phyloP scores from a whole-genome alignment of 192 early-diverging fungal genomes.

The Backusella psychrophila region DNA sequence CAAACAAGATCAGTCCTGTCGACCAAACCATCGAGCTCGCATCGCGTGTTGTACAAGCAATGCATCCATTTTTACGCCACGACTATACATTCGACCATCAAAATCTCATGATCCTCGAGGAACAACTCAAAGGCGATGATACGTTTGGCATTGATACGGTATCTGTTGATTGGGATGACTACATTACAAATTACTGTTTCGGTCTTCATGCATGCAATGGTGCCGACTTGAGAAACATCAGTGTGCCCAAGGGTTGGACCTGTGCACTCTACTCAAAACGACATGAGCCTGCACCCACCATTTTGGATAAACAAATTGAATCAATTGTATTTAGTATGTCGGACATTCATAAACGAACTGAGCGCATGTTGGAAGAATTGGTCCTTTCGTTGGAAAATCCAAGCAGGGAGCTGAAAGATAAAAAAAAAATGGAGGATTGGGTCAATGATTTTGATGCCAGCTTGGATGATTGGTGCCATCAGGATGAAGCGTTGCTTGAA shows the following conservation, averaged over 20 bases:
- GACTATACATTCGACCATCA: slow-evolving; percentile 24
- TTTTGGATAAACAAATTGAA: slow-evolving; percentile 32
- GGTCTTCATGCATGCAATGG: slow-evolving; percentile 27
- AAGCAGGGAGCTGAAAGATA: slow-evolving; percentile 19
- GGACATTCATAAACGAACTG: slow-evolving; percentile 34
- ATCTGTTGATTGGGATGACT: slow-evolving; percentile 22
- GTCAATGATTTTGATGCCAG: slow-evolving; percentile 37
- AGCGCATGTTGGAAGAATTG: slow-evolving; percentile 33
- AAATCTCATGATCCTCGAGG: slow-evolving; percentile 9
- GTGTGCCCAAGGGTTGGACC: slow-evolving; percentile 24
- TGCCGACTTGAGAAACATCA: slow-evolving; percentile 19
- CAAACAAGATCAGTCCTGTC: slow-evolving; percentile 6
- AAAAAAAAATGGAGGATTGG: slow-evolving; percentile 35
- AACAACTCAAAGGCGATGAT: slow-evolving; percentile 1
- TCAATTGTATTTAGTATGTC: slow-evolving; percentile 24
- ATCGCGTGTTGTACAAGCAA: slow-evolving; percentile 23
- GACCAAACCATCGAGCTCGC: slow-evolving; percentile 20
- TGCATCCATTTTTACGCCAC: slow-evolving; percentile 31
- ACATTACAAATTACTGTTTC: slow-evolving; percentile 28
- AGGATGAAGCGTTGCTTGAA: slow-evolving; percentile 27
- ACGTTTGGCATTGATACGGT: slow-evolving; percentile 7
- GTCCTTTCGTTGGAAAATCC: slow-evolving; percentile 29
- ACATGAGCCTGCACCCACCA: neutral
- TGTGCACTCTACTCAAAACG: slow-evolving; percentile 32
- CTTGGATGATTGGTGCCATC: slow-evolving; percentile 43